Evolutionary conservation across 208 protist species (phyloP), one percentile per base, ranked within the genome.

Genomic region (Leishmania lainsoni): DNA sequence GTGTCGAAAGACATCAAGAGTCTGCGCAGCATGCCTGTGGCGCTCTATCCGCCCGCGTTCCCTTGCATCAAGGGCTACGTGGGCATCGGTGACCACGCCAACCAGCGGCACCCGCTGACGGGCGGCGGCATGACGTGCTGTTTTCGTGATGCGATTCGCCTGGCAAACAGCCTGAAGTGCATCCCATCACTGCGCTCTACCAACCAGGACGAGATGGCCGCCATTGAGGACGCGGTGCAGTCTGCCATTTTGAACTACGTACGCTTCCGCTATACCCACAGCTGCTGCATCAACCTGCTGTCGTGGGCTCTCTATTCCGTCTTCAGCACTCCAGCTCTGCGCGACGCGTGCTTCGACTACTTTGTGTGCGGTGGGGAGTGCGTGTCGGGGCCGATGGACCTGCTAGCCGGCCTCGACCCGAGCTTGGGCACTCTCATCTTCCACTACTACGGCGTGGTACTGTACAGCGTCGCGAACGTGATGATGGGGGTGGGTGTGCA

Each of bases 101-200:
- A 99, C 90, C 96, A 98, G 90, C 92, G 98, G 56, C 94, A 99
- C 89, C 96, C 97, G 22, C 87, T 99, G 22, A 99, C 97, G 10
- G 98, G 98, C 76, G 96, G 92, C 52, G 94, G 96, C 82, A 98
- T 98, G 94, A 97, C 93, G 22, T 95, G 98, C 75, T 93, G 91
- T 35, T 95, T 99, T 82, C 89, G 89, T 35, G 98, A 99, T 83
- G 92, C 92, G 10, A 45, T 94, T 39, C 83, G 90, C 22, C 79
- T 98, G 26, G 85, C 88, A 2, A 79, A 92, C 49, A 89, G 92
- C 39, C 81, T 99, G n/a, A 83, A 83, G 49, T 22, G n/a, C 78
- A 87, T 97, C 79, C 63, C 68, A 42, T 61, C 80, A 26, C 63
- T 97, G 73, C 91, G 84, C 39, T 71, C 75, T 16, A 51, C 82